phyloP scores from a whole-genome alignment of 2,329 filamentous ascomycete species.

The Sclerotinia borealis region DNA sequence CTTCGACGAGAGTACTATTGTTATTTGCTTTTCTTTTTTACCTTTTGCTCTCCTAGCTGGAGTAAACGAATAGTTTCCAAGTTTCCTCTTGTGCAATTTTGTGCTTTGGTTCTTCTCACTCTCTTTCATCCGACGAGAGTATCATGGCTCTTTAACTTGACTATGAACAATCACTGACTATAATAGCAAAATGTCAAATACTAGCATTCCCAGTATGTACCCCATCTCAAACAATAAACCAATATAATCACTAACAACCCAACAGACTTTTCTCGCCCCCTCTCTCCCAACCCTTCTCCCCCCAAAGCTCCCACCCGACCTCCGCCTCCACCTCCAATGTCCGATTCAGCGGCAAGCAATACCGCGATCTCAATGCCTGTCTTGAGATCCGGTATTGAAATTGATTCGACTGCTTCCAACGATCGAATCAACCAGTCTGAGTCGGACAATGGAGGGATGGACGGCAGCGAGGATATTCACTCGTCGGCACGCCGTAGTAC shows the following conservation, averaged over 20 bases:
- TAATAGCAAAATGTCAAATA: not conserved
- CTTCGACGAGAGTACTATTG: not conserved
- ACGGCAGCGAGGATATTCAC: not conserved
- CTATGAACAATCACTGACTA: not conserved
- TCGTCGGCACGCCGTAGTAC: not conserved
- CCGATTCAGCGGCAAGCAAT: not conserved
- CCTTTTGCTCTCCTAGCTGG: not conserved
- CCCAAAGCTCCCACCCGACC: not conserved
- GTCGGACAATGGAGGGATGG: not conserved
- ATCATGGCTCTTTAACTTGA: not conserved
- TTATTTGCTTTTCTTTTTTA: accelerated
- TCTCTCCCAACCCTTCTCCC: not conserved
- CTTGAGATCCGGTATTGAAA: not conserved
- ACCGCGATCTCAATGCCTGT: not conserved
- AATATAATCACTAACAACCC: not conserved
- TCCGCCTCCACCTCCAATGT: not conserved
- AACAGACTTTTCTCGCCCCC: not conserved
- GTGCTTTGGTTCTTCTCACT: accelerated
- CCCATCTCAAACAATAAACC: too few species aligned
- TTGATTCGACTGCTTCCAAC: not conserved
- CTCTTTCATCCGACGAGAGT: not conserved
- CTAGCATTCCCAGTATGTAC: not conserved
- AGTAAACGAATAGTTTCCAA: not conserved
- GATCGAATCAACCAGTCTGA: not conserved
- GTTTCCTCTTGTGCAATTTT: not conserved